Conservation (phyloP, 306 rosid genomes). For the Castanea sativa region DNA sequence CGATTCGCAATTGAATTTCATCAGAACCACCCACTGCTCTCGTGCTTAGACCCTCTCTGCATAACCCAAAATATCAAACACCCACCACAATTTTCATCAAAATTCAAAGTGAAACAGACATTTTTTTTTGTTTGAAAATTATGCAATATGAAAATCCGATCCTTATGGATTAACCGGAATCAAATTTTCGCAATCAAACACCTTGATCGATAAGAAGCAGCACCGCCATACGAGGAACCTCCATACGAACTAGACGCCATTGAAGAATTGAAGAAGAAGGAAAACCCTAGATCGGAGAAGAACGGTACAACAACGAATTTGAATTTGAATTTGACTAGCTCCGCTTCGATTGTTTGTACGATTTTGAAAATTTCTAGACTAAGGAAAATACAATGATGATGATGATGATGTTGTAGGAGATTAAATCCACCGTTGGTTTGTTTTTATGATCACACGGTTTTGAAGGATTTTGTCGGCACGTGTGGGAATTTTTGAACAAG, state of each 20-base stretch:
- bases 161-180: not conserved
- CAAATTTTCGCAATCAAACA: not conserved
- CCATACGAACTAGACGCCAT: slow-evolving; percentile 62
- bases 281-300: slow-evolving; percentile 12
- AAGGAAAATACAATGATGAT: not conserved
- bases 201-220: slow-evolving; percentile 73
- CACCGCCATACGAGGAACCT: slow-evolving; percentile 44
- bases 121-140: too few relatives aligned
- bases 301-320: not conserved
- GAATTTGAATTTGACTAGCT: not conserved
- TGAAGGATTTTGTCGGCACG: not conserved
- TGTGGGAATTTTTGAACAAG: not conserved
- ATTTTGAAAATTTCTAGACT: too few relatives aligned
- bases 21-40: slow-evolving; percentile 61
- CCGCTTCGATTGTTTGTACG: not conserved
- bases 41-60: slow-evolving; percentile 83
- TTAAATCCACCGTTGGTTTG: not conserved
- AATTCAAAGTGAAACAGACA: not conserved
- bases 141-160: not conserved
- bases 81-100: not conserved
- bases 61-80: slow-evolving; percentile 11
- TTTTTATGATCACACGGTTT: not conserved
- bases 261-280: slow-evolving; percentile 13
- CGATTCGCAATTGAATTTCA: slow-evolving; percentile 87
- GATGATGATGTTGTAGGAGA: not conserved